These are phyloP conservation scores for Trichoderma aggressivum DNA, from an alignment of 2,329 filamentous ascomycete species.

Conservation along the genomic window DNA sequence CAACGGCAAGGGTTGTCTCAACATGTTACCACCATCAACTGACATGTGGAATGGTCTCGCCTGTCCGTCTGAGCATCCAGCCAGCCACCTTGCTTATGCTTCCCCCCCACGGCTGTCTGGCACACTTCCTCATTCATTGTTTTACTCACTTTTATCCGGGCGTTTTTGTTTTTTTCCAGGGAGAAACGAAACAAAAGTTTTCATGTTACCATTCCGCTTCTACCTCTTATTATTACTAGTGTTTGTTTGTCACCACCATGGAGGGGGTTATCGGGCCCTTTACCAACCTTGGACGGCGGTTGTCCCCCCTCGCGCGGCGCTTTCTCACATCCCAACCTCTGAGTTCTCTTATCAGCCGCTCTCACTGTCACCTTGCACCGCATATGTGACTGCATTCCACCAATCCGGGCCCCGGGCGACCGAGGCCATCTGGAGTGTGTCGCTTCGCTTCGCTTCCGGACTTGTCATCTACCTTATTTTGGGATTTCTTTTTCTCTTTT, in stretches of 20 bases:
- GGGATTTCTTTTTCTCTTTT: background rate
- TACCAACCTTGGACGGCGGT: background rate
- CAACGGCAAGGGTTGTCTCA: slow-evolving; percentile 3
- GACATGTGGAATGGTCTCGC: background rate
- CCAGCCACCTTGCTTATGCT: background rate
- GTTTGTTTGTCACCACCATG: background rate
- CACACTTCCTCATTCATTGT: background rate
- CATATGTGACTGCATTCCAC: slow-evolving; percentile 5
- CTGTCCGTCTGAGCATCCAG: background rate
- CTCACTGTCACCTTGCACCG: slow-evolving; percentile 1
- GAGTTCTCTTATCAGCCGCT: slow-evolving; percentile 14
- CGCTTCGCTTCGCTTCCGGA: background rate
- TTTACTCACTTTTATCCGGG: background rate
- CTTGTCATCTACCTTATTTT: background rate
- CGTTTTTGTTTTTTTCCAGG: background rate
- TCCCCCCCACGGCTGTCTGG: background rate
- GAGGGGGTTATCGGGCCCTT: background rate
- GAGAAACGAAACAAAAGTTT: slow-evolving; percentile 7
- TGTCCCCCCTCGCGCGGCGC: background rate
- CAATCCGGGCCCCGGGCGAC: background rate
- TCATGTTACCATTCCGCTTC: slow-evolving; percentile 1
- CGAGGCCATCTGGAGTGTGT: background rate
- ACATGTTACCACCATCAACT: slow-evolving; percentile 2
- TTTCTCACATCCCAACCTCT: background rate
- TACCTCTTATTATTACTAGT: background rate